Base-by-base conservation (phyloP, 2,329 filamentous ascomycete species). In the Graphium sp. region DNA sequence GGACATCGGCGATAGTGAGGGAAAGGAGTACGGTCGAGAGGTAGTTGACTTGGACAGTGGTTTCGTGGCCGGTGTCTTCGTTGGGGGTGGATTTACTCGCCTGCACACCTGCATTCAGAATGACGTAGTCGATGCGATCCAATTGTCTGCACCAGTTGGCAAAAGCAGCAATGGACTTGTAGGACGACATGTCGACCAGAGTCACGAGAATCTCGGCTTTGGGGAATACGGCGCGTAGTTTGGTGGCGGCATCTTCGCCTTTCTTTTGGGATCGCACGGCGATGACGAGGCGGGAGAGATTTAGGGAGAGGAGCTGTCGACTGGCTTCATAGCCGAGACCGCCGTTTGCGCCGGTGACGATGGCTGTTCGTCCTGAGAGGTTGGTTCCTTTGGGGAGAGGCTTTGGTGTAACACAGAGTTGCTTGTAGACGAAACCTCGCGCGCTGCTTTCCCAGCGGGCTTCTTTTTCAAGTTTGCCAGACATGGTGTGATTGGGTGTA, bases 321-420 rank as follows among this genome's bases (percentile, higher is more conserved):
- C 47, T 46, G 3, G 48, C 37, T 41, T 60, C 58, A n/a, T 59
- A 40, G 4, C 60, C 60, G 1, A 64, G 39, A 0, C 60, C 60
- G 5, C 35, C 42, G 33, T 60, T 63, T 14, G 47, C 40, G 2
- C 60, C 60, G 0, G 60, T 62, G 8, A 63, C 43, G 22, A 64
- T 52, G 24, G 52, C 52, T 2, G 48, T 46, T 36, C 57, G 41
- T 6, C 47, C 49, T 1, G 38, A 34, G 29, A 55, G 40, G 26
- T 38, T 30, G 14, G 21, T 20, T 32, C 29, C 6, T 5, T 28
- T 23, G n/a, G 36, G 34, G 20, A 36, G 21, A 34, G 35, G 3
- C 35, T 34, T 16, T 22, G 24, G 31, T 35, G 28, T 19, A 32
- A n/a, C n/a, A n/a, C n/a, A 32, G 24, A 30, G 22, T 30, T 37